Evolutionary conservation across 106 monocot genomes (phyloP).

Genomic region (Agapanthus africanus): DNA sequence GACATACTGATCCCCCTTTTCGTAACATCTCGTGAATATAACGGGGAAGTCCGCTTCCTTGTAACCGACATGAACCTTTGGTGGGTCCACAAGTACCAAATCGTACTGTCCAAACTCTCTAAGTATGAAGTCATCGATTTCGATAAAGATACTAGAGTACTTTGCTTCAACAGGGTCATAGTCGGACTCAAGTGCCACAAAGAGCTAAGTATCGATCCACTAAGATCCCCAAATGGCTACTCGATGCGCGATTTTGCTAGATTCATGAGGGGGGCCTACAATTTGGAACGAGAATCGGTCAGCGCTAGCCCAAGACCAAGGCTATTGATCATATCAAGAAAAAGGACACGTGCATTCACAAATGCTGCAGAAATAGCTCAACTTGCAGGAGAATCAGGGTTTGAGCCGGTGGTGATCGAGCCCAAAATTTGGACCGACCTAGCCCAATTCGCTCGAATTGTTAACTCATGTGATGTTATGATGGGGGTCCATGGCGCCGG

Average conservation of each 20-base stretch:
- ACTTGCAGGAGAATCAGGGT: slow-evolving; percentile 28
- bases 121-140: slow-evolving; percentile 34
- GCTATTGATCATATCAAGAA: slow-evolving; percentile 43
- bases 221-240: slow-evolving; percentile 16
- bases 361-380: slow-evolving; percentile 29
- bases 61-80: slow-evolving; percentile 22
- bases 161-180: slow-evolving; percentile 30
- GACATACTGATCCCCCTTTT: slow-evolving; percentile 47
- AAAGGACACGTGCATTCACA: slow-evolving; percentile 23
- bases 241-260: slow-evolving; percentile 41
- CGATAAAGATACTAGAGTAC: slow-evolving; percentile 24
- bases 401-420: slow-evolving; percentile 27
- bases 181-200: slow-evolving; percentile 35
- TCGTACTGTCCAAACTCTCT: slow-evolving; percentile 22
- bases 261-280: slow-evolving; percentile 34
- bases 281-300: slow-evolving; percentile 15
- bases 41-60: slow-evolving; percentile 54
- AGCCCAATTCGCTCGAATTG: slow-evolving; percentile 25
- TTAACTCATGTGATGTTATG: slow-evolving; percentile 73
- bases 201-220: slow-evolving; percentile 33
- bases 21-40: slow-evolving; percentile 24
- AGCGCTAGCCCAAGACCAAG: slow-evolving; percentile 18
- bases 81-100: slow-evolving; percentile 41
- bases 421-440: slow-evolving; percentile 21
- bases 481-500: slow-evolving; percentile 71